phyloP scores from a whole-genome alignment of 441 rosid species.

The Isatis lusitanica region DNA sequence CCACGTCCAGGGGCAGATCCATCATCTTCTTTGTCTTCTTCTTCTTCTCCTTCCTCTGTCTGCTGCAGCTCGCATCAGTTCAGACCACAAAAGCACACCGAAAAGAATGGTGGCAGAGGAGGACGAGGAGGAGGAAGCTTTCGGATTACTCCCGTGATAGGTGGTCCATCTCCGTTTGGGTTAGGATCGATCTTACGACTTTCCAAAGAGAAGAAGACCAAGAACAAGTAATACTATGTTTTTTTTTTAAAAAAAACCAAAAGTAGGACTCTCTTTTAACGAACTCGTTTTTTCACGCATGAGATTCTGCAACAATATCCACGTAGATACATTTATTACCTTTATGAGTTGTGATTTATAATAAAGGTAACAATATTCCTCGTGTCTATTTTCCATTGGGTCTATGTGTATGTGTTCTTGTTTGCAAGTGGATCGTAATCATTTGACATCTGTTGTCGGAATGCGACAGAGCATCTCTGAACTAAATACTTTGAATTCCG shows the following conservation, averaged over 20 bases:
- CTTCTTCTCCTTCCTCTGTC: constrained; percentile 37
- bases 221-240: constrained; percentile 39
- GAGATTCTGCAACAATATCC: neutral
- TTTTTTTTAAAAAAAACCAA: neutral
- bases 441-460: too few relatives aligned
- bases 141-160: constrained; percentile 57
- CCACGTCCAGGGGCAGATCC: constrained; percentile 23
- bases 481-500: too few relatives aligned
- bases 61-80: constrained; percentile 42
- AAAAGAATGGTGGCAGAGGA: constrained; percentile 31
- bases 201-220: constrained; percentile 57
- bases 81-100: constrained; percentile 47
- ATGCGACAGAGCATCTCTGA: too few relatives aligned
- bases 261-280: constrained; percentile 15
- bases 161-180: constrained; percentile 71
- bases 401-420: too few relatives aligned
- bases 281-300: constrained; percentile 8
- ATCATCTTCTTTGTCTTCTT: constrained; percentile 22
- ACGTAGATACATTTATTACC: neutral
- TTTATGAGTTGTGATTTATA: neutral
- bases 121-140: constrained; percentile 35
- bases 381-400: too few relatives aligned
- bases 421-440: too few relatives aligned
- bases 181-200: constrained; percentile 60
- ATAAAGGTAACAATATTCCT: neutral